phyloP scores from a whole-genome alignment of 495 filamentous ascomycete genomes.

The Pseudomonodictys pantanalensis region DNA sequence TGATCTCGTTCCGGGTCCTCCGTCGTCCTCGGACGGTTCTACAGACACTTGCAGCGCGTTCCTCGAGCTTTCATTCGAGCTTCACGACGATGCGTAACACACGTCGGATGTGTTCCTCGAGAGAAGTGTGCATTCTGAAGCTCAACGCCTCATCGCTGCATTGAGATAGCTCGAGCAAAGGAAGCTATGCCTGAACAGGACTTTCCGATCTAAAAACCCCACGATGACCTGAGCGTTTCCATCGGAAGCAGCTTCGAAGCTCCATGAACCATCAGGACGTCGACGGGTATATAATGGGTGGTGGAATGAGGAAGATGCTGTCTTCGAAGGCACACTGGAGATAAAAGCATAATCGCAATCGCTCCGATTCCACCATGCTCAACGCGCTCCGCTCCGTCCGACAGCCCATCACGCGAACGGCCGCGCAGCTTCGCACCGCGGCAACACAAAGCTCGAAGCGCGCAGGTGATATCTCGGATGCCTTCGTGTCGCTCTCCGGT shows the following conservation, averaged over 20 bases:
- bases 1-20: not conserved
- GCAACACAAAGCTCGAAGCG: conserved; percentile 37
- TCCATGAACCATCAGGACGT: not conserved
- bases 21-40: not conserved
- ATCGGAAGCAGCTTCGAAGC: conserved; percentile 1
- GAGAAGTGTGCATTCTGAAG: not conserved
- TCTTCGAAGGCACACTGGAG: not conserved
- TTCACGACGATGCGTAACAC: not conserved
- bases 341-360: not conserved
- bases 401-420: not conserved
- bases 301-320: not conserved
- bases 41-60: not conserved
- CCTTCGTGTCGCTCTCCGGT: conserved; percentile 78
- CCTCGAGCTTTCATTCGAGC: not conserved
- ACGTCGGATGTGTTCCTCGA: conserved; percentile 3
- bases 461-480: conserved; percentile 74
- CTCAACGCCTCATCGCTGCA: not conserved
- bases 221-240: not conserved
- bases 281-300: conserved; percentile 14
- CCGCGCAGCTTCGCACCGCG: conserved; percentile 21
- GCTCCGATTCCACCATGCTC: conserved; percentile 6
- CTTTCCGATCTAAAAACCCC: not conserved
- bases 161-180: not conserved
- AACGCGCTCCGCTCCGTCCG: conserved; percentile 14
- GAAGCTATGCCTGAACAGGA: conserved; percentile 10